Conservation (phyloP, 345 rosid genomes). For the Syzygium aqueum region DNA sequence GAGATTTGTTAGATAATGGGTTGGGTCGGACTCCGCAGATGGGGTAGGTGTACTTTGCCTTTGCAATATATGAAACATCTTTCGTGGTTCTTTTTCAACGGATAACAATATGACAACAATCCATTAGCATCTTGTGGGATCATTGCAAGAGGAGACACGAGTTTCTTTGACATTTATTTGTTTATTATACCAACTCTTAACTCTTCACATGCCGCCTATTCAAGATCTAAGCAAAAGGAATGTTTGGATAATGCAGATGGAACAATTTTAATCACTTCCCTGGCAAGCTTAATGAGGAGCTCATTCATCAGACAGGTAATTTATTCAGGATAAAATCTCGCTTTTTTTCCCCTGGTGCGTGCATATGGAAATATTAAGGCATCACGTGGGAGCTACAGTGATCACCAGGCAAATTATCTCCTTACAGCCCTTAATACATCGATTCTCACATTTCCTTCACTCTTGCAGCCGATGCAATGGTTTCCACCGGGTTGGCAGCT, state of each 20-base stretch:
- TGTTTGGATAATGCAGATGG: slow-evolving; percentile 22
- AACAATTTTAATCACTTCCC: slow-evolving; percentile 38
- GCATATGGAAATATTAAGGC: background rate
- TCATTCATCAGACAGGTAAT: slow-evolving; percentile 32
- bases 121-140: background rate
- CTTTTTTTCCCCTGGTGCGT: background rate
- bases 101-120: background rate
- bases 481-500: slow-evolving; percentile 30
- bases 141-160: background rate
- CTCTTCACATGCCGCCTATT: background rate
- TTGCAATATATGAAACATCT: background rate
- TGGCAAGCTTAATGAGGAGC: slow-evolving; percentile 23
- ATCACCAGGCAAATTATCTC: background rate
- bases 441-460: background rate
- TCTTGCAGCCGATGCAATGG: slow-evolving; percentile 32
- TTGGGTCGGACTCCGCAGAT: slow-evolving; percentile 71
- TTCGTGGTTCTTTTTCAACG: background rate
- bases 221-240: background rate
- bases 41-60: slow-evolving; percentile 30
- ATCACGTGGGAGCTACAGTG: background rate
- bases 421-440: background rate
- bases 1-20: slow-evolving; percentile 52
- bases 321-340: background rate
- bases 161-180: background rate
- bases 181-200: background rate